phyloP scores from a whole-genome alignment of 495 filamentous ascomycete species.

The Pyrenula massariospora region DNA sequence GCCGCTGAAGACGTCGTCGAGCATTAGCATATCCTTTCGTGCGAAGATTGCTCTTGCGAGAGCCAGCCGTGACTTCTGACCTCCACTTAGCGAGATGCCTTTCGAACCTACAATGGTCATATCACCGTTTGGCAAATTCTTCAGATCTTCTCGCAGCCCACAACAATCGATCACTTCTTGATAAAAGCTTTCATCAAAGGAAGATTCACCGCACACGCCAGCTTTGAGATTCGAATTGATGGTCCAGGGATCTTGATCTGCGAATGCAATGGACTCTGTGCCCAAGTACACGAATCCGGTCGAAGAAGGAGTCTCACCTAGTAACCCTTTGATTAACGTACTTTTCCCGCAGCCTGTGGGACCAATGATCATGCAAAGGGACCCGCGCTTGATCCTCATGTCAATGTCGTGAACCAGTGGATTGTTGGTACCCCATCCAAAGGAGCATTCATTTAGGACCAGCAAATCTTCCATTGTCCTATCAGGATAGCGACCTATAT shows the following conservation, averaged over 20 bases:
- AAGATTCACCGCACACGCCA: no score
- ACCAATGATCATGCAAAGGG: conserved; percentile 22
- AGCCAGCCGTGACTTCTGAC: conserved; percentile 41
- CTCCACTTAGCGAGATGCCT: conserved; percentile 35
- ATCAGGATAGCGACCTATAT: no score
- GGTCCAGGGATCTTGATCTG: no score
- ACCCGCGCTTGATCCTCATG: conserved; percentile 2
- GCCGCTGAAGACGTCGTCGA: conserved; percentile 62
- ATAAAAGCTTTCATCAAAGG: no score
- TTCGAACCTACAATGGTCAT: conserved; percentile 28
- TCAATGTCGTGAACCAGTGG: no score
- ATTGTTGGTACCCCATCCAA: conserved; percentile 4
- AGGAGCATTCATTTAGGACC: conserved; percentile 1
- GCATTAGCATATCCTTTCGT: conserved; percentile 53
- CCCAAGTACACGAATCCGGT: no score
- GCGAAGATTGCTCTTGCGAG: conserved; percentile 55
- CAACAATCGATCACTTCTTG: conserved; percentile 64
- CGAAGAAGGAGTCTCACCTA: conserved; percentile 11
- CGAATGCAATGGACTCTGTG: no score
- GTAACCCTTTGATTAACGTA: conserved; percentile 21
- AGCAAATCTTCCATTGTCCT: neutral
- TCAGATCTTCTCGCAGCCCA: conserved; percentile 48
- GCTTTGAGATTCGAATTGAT: no score
- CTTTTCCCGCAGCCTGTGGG: conserved; percentile 33
- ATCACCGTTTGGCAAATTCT: conserved; percentile 24